Percentiles rank a stretch among this genome's conserved stretches.
phyloP scores from a whole-genome alignment of 345 rosid species.

The Draba incana region DNA sequence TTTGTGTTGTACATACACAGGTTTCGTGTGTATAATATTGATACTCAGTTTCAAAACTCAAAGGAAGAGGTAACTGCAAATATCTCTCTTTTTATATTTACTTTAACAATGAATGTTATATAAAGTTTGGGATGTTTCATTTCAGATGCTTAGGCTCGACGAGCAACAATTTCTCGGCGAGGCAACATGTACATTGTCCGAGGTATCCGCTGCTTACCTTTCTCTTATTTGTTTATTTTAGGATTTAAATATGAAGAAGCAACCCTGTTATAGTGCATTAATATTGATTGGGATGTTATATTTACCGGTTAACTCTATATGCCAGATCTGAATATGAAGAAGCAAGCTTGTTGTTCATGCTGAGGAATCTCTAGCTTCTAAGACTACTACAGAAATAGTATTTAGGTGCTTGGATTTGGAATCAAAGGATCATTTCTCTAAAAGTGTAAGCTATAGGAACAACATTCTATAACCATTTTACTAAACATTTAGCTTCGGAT shows the following conservation, averaged over 20 bases:
- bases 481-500: background rate
- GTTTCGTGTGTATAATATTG: constrained; percentile 78
- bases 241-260: constrained; percentile 7
- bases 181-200: constrained; percentile 68
- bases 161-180: constrained; percentile 84
- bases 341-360: constrained; percentile 78
- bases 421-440: constrained; percentile 75
- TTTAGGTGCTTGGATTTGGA: constrained; percentile 83
- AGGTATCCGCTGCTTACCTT: too few species aligned
- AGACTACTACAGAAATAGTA: constrained; percentile 66
- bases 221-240: too few species aligned
- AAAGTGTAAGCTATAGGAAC: constrained; percentile 62
- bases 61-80: constrained; percentile 62
- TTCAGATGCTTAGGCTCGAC: constrained; percentile 60
- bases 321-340: constrained; percentile 79
- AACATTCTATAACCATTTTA: constrained; percentile 24
- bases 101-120: background rate
- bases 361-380: constrained; percentile 82
- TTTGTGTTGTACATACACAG: constrained; percentile 41
- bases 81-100: too few species aligned
- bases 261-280: background rate
- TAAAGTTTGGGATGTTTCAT: constrained; percentile 22
- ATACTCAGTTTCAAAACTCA: constrained; percentile 69
- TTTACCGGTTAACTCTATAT: constrained; percentile 21
- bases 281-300: constrained; percentile 2